Base-by-base conservation (phyloP, 1,139 yeast genomes). In the Tardiomyces depauwii region DNA sequence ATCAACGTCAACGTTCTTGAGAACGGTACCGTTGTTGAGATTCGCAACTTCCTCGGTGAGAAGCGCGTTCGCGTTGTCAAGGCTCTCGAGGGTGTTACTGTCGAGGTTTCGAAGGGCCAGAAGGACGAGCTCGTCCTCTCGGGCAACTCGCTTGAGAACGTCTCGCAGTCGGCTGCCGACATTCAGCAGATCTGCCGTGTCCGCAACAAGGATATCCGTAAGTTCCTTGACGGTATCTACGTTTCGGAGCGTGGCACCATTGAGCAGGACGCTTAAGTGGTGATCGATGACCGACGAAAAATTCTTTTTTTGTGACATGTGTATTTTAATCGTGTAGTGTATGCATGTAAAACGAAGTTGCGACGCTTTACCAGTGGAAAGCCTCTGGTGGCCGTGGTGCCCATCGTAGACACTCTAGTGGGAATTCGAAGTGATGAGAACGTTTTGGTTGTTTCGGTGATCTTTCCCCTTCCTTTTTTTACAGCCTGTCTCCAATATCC, bases 171-270 rank as follows among this genome's bases (percentile, higher is more conserved):
- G 67, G 94, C 95, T 74, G 98, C 98, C 65, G 96, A 89, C 70
- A 79, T 91, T 64, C 96, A 91, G 77, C 98, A 93, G 78, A 80
- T 80, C 74, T 89, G 97, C 79, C 83, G 94, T 73, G 98, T 89
- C 69, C 86, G 96, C 82, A 91, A 91, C 94, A 93, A 93, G 89
- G 99, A 93, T 91, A 91, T 93, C 89, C 88, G 98, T 78, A 91
- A 91, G 83, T 91, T 68, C 65, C 84, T 91, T 81, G 98, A 91
- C 76, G 98, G 98, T 88, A 89, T 91, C 78, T 91, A 91, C 74
- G 98, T 91, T 66, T 89, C 97, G 60, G 94, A 86, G 77, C 85
- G 86, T 76, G 96, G 96, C 68, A 77, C 78, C 70, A 78, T 91
- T 70, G 85, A 69, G 52, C 79, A 77, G 68, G 87, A 80, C 50